Evolutionary conservation across 306 rosid species (phyloP).

Genomic region (Sophora flavescens): DNA sequence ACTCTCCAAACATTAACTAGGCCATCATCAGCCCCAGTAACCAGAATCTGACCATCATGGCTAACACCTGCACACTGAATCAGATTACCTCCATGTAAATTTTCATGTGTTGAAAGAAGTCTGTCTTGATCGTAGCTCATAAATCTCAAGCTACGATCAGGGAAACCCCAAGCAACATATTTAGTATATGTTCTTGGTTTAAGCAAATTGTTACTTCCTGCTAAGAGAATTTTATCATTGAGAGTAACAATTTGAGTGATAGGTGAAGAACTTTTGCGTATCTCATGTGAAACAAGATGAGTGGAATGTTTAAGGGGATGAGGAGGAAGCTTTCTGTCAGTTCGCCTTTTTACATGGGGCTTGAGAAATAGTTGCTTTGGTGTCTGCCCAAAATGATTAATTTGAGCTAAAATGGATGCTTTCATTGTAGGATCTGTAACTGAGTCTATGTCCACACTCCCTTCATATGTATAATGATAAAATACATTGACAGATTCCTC

Average conservation of each 20-base stretch:
- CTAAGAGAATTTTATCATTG: conserved; percentile 72
- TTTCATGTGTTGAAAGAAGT: conserved; percentile 81
- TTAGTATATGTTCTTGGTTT: conserved; percentile 95
- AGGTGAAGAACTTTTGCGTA: conserved; percentile 64
- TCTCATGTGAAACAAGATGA: conserved; percentile 67
- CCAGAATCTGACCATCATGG: conserved; percentile 91
- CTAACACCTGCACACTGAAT: conserved; percentile 86
- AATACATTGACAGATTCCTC: conserved; percentile 97
- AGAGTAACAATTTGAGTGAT: conserved; percentile 69
- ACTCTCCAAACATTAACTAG: conserved; percentile 94
- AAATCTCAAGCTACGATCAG: conserved; percentile 81
- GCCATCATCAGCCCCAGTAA: conserved; percentile 97
- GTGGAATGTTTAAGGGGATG: conserved; percentile 77
- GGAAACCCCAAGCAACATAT: conserved; percentile 96
- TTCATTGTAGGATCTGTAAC: conserved; percentile 98
- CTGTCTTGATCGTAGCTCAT: conserved; percentile 79
- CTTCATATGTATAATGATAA: conserved; percentile 97
- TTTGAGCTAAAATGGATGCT: conserved; percentile 99
- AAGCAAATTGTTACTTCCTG: conserved; percentile 71
- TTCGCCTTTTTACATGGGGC: conserved; percentile 88
- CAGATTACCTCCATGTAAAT: conserved; percentile 93
- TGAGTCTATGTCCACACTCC: conserved; percentile 97
- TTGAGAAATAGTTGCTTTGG: conserved; percentile 95
- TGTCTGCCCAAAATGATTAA: conserved; percentile 99
- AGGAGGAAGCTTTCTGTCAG: conserved; percentile 79